Conservation (phyloP, 192 early-diverging fungal genomes). For the Chytriomyces confervae region DNA sequence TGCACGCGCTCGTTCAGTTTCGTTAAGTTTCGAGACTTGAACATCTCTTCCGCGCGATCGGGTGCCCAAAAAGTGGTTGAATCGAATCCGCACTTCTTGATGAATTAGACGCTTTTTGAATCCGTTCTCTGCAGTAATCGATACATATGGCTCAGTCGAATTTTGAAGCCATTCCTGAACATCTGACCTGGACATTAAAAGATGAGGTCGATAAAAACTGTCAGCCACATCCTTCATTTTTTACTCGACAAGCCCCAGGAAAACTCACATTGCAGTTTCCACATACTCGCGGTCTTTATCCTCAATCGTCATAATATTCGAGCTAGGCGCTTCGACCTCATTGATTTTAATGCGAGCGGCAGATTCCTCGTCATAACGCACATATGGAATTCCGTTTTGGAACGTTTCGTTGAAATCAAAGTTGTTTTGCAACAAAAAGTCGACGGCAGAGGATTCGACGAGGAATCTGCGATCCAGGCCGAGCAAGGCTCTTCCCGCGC, state of each 20-base stretch:
- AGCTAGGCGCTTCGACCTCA: background rate
- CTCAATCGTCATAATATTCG: conserved; percentile 44
- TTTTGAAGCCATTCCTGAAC: conserved; percentile 59
- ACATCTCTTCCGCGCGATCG: conserved; percentile 47
- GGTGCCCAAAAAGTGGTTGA: conserved; percentile 56
- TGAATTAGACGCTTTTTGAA: conserved; percentile 78
- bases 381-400: conserved; percentile 73
- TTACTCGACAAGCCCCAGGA: background rate
- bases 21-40: conserved; percentile 53
- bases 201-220: background rate
- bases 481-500: conserved; percentile 49
- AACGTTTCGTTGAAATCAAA: conserved; percentile 96
- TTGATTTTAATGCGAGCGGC: conserved; percentile 50
- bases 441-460: conserved; percentile 62
- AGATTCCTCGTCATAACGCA: conserved; percentile 66
- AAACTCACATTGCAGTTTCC: conserved; percentile 47
- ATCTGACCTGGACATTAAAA: conserved; percentile 32
- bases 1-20: conserved; percentile 46
- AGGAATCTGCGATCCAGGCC: conserved; percentile 60
- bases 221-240: background rate
- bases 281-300: conserved; percentile 60
- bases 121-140: conserved; percentile 58
- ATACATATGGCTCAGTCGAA: conserved; percentile 46
- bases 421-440: conserved; percentile 74
- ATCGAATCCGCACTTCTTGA: conserved; percentile 69